Conservation (phyloP, 345 rosid genomes). For the Ricinus communis region DNA sequence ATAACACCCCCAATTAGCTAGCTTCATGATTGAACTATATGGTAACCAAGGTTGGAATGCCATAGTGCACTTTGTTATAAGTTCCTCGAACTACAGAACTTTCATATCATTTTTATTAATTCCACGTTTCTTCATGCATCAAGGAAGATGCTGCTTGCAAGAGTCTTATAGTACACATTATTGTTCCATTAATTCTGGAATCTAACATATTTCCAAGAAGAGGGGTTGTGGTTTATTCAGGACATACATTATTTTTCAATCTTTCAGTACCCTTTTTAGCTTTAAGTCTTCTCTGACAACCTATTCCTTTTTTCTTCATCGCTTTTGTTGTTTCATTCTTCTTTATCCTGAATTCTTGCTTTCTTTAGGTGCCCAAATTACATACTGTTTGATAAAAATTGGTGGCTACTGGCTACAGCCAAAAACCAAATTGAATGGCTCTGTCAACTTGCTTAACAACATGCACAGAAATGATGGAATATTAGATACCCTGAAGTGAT, state of each 20-base stretch:
- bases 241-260: constrained; percentile 11
- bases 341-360: neutral
- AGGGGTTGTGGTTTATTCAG: constrained; percentile 33
- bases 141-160: constrained; percentile 5
- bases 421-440: neutral
- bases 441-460: neutral
- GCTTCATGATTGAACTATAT: no score
- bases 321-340: neutral
- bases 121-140: neutral
- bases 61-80: no score
- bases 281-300: neutral
- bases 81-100: no score
- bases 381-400: neutral
- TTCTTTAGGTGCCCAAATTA: neutral
- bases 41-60: no score
- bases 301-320: neutral
- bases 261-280: neutral
- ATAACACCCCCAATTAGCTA: no score
- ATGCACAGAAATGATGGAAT: neutral
- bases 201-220: constrained; percentile 29
- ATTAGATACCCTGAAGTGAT: neutral
- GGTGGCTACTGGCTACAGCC: neutral
- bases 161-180: neutral
- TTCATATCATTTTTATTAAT: neutral
- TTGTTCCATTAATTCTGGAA: constrained; percentile 9